A percentile compares a stretch with the other conserved stretches of the same genome.
Evolutionary conservation across 148 eudicot species (phyloP).

Genomic region (Rhododendron molle): DNA sequence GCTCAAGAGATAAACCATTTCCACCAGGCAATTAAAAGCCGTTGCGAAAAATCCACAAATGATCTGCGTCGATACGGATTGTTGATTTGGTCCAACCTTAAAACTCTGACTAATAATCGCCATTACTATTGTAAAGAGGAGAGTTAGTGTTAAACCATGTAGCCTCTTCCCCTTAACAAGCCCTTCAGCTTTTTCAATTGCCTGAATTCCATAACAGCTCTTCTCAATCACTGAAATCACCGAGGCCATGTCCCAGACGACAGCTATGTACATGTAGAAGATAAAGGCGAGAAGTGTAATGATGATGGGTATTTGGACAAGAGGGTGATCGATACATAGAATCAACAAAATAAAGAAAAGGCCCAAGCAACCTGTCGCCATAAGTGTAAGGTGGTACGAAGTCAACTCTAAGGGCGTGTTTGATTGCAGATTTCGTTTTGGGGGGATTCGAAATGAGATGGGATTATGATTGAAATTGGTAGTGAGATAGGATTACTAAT

Average conservation of each 20-base stretch:
- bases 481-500: too few species aligned
- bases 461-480: too few species aligned
- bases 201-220: neutral
- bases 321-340: neutral
- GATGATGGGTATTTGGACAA: neutral
- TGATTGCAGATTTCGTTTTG: too few species aligned
- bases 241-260: neutral
- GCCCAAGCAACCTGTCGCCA: too few species aligned
- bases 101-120: neutral
- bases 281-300: neutral
- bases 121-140: neutral
- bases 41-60: neutral
- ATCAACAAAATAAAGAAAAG: neutral
- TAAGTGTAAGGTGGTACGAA: too few species aligned
- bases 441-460: too few species aligned
- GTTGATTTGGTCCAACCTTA: conserved; percentile 3
- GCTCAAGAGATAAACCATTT: neutral
- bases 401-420: too few species aligned
- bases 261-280: neutral
- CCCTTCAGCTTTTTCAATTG: conserved; percentile 17
- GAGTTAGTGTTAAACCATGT: conserved; percentile 25
- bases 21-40: neutral
- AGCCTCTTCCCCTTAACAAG: conserved; percentile 40
- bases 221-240: neutral
- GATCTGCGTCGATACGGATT: conserved; percentile 1